Evolutionary conservation across 768 basidiomycete genomes (phyloP).

Genomic region (Sistotremastrum suecicum): DNA sequence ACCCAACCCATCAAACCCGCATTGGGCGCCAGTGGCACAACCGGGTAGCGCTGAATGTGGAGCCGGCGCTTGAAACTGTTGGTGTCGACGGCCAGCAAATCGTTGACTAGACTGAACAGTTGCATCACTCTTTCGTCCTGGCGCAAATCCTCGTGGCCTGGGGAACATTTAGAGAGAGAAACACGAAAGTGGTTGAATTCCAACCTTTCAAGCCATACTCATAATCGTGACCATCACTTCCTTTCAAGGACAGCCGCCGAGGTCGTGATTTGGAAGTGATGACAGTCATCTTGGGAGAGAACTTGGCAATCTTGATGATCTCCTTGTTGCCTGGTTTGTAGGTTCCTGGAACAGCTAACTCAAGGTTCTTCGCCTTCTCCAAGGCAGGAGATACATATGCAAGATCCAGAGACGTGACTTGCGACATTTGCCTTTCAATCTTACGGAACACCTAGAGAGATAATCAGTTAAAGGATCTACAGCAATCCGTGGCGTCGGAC

Average conservation of each 20-base stretch:
- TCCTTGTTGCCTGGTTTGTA: neutral
- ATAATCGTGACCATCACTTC: constrained; percentile 88
- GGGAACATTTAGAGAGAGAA: neutral
- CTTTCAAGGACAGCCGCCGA: constrained; percentile 71
- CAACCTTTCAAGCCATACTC: constrained; percentile 83
- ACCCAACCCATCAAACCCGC: constrained; percentile 95
- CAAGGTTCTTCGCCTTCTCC: constrained; percentile 76
- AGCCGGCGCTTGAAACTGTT: constrained; percentile 92
- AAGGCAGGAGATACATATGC: constrained; percentile 95
- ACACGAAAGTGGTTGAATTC: neutral
- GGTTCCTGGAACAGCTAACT: constrained; percentile 89
- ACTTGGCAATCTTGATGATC: constrained; percentile 69
- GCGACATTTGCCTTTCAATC: constrained; percentile 86
- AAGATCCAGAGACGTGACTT: constrained; percentile 78
- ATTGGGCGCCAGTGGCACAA: constrained; percentile 91
- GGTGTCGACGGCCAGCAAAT: constrained; percentile 81
- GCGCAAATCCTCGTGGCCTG: constrained; percentile 95
- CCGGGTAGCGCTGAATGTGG: constrained; percentile 84
- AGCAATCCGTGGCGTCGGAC: constrained; percentile 11
- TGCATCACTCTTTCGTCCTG: constrained; percentile 99
- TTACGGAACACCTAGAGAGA: constrained; percentile 75
- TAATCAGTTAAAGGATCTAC: neutral
- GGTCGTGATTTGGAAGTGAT: constrained; percentile 97
- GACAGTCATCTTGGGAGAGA: constrained; percentile 80
- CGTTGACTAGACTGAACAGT: constrained; percentile 93